These are phyloP conservation scores for Podaxis pistillaris DNA, from an alignment of 768 basidiomycete genomes.

Conservation along the genomic window DNA sequence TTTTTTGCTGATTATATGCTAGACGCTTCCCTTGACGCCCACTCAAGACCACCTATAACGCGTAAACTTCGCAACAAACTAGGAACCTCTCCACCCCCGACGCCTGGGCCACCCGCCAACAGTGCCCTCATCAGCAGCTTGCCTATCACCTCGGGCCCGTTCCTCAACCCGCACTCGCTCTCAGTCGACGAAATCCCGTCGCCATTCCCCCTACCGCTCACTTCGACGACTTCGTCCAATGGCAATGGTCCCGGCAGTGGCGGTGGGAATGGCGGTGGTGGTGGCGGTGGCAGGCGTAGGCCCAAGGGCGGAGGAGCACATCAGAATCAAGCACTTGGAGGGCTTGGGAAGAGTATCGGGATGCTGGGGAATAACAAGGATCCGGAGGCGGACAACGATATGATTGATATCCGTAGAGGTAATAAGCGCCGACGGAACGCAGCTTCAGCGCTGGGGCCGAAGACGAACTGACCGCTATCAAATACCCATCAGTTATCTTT, in stretches of 20 bases:
- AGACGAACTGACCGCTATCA: neutral
- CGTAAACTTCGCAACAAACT: slow-evolving; percentile 83
- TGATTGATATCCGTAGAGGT: slow-evolving; percentile 76
- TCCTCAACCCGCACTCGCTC: slow-evolving; percentile 81
- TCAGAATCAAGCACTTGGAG: slow-evolving; percentile 58
- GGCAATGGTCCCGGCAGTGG: slow-evolving; percentile 18
- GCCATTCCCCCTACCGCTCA: slow-evolving; percentile 39
- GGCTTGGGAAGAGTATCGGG: slow-evolving; percentile 69
- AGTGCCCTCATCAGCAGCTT: slow-evolving; percentile 36
- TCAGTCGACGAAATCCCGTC: slow-evolving; percentile 86
- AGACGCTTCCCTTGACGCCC: slow-evolving; percentile 76
- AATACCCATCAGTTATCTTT: neutral
- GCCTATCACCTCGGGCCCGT: slow-evolving; percentile 65
- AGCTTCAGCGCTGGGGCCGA: slow-evolving; percentile 4
- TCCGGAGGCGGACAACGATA: slow-evolving; percentile 68
- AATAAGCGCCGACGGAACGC: slow-evolving; percentile 52
- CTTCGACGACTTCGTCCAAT: slow-evolving; percentile 20
- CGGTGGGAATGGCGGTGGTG: slow-evolving; percentile 22
- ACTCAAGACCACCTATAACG: slow-evolving; percentile 77
- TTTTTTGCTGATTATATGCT: slow-evolving; percentile 10
- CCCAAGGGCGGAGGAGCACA: slow-evolving; percentile 57
- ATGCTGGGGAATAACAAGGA: slow-evolving; percentile 62
- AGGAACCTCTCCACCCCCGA: slow-evolving; percentile 76
- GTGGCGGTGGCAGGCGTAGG: slow-evolving; percentile 43
- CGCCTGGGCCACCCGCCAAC: slow-evolving; percentile 52